Percentiles rank a stretch among this genome's conserved stretches.
phyloP scores from a whole-genome alignment of 805 yeast genomes.

The Lipomyces spencermartinsiae region DNA sequence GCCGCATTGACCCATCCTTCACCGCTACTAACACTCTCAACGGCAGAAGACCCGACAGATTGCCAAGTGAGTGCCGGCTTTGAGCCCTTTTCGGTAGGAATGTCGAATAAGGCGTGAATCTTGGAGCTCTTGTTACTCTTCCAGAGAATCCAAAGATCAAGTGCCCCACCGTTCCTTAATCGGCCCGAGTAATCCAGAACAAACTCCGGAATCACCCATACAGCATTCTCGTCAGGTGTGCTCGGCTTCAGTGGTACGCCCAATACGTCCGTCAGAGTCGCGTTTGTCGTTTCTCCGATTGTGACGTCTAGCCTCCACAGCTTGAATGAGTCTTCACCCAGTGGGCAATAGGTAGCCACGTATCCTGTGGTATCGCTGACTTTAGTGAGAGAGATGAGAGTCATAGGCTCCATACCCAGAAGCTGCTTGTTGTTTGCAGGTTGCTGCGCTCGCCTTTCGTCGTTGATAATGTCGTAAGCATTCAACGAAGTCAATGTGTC shows the following conservation, averaged over 20 bases:
- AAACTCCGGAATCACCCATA: slow-evolving; percentile 60
- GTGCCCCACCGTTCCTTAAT: slow-evolving; percentile 12
- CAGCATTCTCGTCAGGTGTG: slow-evolving; percentile 48
- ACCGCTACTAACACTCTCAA: slow-evolving; percentile 1
- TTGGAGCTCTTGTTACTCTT: slow-evolving; percentile 64
- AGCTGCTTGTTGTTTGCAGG: slow-evolving; percentile 38
- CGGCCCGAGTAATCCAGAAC: slow-evolving; percentile 41
- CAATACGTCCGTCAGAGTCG: slow-evolving; percentile 43
- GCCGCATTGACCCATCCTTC: slow-evolving; percentile 39
- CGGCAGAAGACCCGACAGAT: slow-evolving; percentile 16
- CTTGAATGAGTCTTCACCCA: slow-evolving; percentile 54
- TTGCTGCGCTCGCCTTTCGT: slow-evolving; percentile 5
- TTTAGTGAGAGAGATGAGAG: slow-evolving; percentile 41
- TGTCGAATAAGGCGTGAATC: slow-evolving; percentile 29
- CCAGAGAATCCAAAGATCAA: slow-evolving; percentile 59
- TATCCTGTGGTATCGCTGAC: slow-evolving; percentile 25
- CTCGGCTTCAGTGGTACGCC: slow-evolving; percentile 43
- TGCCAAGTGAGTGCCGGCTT: slow-evolving; percentile 30
- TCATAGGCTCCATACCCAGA: slow-evolving; percentile 47
- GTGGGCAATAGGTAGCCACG: slow-evolving; percentile 52
- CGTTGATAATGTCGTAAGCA: slow-evolving; percentile 36
- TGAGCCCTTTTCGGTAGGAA: slow-evolving; percentile 12
- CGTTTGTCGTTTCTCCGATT: slow-evolving; percentile 34
- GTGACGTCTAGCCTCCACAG: slow-evolving; percentile 46
- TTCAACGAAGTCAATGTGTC: slow-evolving; percentile 45